These are phyloP conservation scores for Diplodia intermedia DNA, from an alignment of 2,329 filamentous ascomycete species.

Conservation along the genomic window DNA sequence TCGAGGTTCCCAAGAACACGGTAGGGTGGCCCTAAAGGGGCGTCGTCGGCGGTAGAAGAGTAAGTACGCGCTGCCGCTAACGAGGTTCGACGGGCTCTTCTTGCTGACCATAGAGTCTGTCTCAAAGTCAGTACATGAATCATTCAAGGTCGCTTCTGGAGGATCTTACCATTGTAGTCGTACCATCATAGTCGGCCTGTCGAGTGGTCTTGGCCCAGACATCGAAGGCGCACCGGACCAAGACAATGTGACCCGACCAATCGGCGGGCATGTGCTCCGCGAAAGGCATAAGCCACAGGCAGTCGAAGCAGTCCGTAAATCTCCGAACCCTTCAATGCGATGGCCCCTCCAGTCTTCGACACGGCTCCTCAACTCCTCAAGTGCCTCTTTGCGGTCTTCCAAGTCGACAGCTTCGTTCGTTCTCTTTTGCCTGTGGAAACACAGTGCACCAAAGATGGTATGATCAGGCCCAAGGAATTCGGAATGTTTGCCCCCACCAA, in stretches of 20 bases:
- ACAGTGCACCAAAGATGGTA: too few relatives aligned
- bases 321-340: slow-evolving; percentile 87
- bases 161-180: slow-evolving; percentile 84
- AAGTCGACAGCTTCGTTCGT: slow-evolving; percentile 92
- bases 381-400: slow-evolving; percentile 81
- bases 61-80: slow-evolving; percentile 83
- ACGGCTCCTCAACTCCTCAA: slow-evolving; percentile 78
- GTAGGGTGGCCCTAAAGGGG: slow-evolving; percentile 78
- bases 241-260: too few relatives aligned
- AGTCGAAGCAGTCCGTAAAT: slow-evolving; percentile 55
- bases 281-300: too few relatives aligned
- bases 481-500: too few relatives aligned
- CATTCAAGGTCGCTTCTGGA: not conserved
- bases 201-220: too few relatives aligned
- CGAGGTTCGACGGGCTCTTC: slow-evolving; percentile 66
- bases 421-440: slow-evolving; percentile 53
- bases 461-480: too few relatives aligned
- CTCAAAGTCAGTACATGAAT: slow-evolving; percentile 50
- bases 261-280: too few relatives aligned
- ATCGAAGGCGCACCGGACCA: too few relatives aligned
- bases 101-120: slow-evolving; percentile 76
- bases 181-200: too few relatives aligned
- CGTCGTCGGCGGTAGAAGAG: slow-evolving; percentile 81
- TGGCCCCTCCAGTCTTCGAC: slow-evolving; percentile 99
- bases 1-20: slow-evolving; percentile 39